phyloP scores from a whole-genome alignment of 768 basidiomycete genomes.

The Boletus eberwhitei region DNA sequence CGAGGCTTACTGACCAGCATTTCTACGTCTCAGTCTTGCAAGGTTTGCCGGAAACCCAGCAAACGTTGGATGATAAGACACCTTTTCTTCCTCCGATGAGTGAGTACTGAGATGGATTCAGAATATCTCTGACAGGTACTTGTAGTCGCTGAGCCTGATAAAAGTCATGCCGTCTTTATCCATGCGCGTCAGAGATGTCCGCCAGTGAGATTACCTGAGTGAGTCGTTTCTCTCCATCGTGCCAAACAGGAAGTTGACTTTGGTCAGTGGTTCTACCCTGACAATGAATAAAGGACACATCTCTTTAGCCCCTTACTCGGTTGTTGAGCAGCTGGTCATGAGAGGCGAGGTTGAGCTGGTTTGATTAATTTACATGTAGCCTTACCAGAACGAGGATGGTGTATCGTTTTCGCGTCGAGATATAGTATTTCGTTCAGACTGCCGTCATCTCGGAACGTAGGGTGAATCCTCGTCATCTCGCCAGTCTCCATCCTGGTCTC shows the following conservation, averaged over 20 bases:
- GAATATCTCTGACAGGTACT: constrained; percentile 5
- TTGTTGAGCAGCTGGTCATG: constrained; percentile 70
- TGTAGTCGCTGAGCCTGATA: constrained; percentile 76
- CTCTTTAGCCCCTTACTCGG: constrained; percentile 70
- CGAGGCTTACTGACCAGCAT: constrained; percentile 72
- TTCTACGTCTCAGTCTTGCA: constrained; percentile 79
- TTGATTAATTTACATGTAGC: constrained; percentile 35
- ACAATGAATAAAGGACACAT: constrained; percentile 81
- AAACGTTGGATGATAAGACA: constrained; percentile 70
- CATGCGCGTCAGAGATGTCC: constrained; percentile 73
- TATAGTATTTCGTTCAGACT: constrained; percentile 1
- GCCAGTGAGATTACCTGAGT: constrained; percentile 68
- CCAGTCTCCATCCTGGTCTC: constrained; percentile 44
- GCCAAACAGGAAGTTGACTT: background rate
- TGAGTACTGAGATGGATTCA: constrained; percentile 32
- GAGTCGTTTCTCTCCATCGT: constrained; percentile 23
- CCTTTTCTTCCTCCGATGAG: constrained; percentile 75
- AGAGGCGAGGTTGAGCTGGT: constrained; percentile 77
- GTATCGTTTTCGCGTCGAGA: constrained; percentile 12
- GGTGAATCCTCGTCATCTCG: constrained; percentile 42
- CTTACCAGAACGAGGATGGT: constrained; percentile 7
- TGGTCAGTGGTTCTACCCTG: constrained; percentile 59
- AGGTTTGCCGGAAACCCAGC: constrained; percentile 73
- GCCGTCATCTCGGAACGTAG: constrained; percentile 37
- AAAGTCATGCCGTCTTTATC: constrained; percentile 73